phyloP scores from a whole-genome alignment of 768 basidiomycete genomes.

The Strobilomyces dryophilus region DNA sequence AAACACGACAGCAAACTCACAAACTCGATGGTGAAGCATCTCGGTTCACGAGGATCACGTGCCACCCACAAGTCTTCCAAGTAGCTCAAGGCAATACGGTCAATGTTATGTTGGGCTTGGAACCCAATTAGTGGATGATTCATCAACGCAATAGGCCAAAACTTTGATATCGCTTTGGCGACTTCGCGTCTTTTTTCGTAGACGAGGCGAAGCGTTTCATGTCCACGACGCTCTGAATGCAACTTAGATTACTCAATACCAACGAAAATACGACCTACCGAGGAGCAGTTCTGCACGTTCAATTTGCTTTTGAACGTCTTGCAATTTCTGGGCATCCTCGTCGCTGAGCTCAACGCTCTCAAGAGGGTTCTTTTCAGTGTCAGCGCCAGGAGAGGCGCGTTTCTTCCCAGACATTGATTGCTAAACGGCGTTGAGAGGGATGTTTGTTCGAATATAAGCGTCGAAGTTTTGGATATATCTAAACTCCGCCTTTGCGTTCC shows the following conservation, averaged over 20 bases:
- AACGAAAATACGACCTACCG: conserved; percentile 43
- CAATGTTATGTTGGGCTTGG: conserved; percentile 67
- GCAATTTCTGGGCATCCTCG: conserved; percentile 67
- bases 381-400: conserved; percentile 77
- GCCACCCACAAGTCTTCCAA: conserved; percentile 83
- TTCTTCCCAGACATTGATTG: conserved; percentile 50
- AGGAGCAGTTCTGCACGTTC: conserved; percentile 67
- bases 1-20: conserved; percentile 46
- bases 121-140: conserved; percentile 61
- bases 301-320: conserved; percentile 61
- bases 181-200: conserved; percentile 70
- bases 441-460: conserved; percentile 5
- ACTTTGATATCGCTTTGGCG: conserved; percentile 64
- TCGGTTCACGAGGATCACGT: conserved; percentile 66
- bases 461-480: conserved; percentile 26
- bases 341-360: conserved; percentile 64
- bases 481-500: conserved; percentile 28
- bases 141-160: conserved; percentile 85
- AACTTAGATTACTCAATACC: conserved; percentile 2
- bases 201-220: conserved; percentile 52
- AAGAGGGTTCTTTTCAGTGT: conserved; percentile 67
- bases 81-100: conserved; percentile 78
- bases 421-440: conserved; percentile 2
- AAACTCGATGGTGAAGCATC: conserved; percentile 85
- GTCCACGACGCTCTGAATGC: conserved; percentile 57